Evolutionary conservation across 495 filamentous ascomycete genomes (phyloP), one percentile per base, ranked within the genome.

Genomic region (Lepidopterella palustris): DNA sequence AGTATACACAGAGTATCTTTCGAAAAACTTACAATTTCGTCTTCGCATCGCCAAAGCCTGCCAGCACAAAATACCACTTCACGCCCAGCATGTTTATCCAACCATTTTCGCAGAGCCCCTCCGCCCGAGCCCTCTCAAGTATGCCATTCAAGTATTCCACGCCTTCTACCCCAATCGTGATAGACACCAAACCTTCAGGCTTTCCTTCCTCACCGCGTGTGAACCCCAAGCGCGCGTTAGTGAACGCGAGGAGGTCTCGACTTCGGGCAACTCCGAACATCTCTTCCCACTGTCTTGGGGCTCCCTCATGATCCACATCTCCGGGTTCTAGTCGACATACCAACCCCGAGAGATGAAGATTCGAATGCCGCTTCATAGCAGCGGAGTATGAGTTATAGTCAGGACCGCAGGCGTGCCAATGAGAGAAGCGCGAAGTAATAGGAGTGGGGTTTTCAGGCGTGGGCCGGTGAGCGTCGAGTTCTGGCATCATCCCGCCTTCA

Each of bases 221-320:
- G 53, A 71, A 69, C 15, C 69, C 69, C 13, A 71, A 11, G 18
- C 67, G 39, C 9, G 69, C 66, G 58, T 71, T 71, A 27, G 69
- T 71, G 45, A 71, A 71, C 5, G 64, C 66, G 3, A 69, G 18
- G 31, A 69, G 52, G 52, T 71, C 67, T n/a, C 69, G 55, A 35
- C 61, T 68, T 39, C 66, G 45, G 13, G 57, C 52, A 18, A 71
- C 58, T 4, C 69, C 67, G 55, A 71, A 71, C 3, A 69, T 59
- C 26, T 71, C 61, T 52, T 69, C 67, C 69, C 69, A 71, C 47
- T 66, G 55, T 42, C 60, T 60, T 10, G 67, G 42, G 1, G 67
- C 69, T 11, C 28, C 56, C 58, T 71, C 69, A 15, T 61, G 58
- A 11, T 50, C 57, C 4, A 57, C 39, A 15, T 71, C 67, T 28